phyloP scores from a whole-genome alignment of 331 rosid genomes.

The Phaseolus coccineus region DNA sequence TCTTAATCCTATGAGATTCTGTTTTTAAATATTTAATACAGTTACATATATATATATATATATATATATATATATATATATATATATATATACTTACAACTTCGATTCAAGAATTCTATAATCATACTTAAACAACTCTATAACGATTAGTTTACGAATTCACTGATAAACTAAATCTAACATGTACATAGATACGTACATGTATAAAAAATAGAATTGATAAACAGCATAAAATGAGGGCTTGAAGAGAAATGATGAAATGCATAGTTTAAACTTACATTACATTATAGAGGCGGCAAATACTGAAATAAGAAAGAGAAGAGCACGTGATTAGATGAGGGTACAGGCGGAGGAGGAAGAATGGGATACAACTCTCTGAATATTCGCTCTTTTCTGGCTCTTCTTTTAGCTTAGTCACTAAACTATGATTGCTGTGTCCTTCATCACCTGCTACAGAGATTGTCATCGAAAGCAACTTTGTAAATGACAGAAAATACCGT shows the following conservation, averaged over 20 bases:
- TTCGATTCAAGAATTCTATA: too few species aligned
- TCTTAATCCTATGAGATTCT: too few species aligned
- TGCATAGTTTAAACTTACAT: not conserved
- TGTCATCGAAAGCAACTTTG: not conserved
- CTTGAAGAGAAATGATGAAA: not conserved
- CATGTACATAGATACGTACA: too few species aligned
- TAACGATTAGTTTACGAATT: too few species aligned
- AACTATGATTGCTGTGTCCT: conserved; percentile 16
- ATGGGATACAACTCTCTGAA: not conserved
- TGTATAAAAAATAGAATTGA: too few species aligned
- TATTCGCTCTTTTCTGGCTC: conserved; percentile 16
- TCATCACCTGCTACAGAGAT: conserved; percentile 7
- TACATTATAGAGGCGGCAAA: not conserved
- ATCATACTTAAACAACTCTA: too few species aligned
- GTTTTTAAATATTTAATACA: too few species aligned
- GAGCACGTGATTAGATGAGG: conserved; percentile 1
- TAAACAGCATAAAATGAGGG: not conserved
- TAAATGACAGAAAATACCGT: not conserved
- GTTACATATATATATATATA: too few species aligned
- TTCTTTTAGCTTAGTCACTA: not conserved
- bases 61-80: too few species aligned
- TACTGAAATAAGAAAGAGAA: not conserved
- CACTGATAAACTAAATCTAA: too few species aligned
- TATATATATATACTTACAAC: too few species aligned
- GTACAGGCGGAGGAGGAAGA: not conserved